A percentile compares a stretch with the other conserved stretches of the same genome.
Conservation (phyloP, 345 rosid species). For the Carallia pectinifolia region DNA sequence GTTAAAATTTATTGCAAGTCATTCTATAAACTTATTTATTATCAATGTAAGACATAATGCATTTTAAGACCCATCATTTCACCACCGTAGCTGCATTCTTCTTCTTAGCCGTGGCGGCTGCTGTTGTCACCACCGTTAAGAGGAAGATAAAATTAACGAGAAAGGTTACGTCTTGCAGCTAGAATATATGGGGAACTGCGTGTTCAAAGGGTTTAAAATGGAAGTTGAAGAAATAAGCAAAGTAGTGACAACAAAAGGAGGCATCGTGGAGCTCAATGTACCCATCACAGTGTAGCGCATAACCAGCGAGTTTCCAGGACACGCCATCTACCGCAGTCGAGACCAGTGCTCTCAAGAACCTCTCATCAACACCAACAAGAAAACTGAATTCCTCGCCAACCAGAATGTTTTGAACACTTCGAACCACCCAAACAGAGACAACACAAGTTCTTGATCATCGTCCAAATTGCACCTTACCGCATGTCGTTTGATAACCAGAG, state of each 20-base stretch:
- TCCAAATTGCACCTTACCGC: conserved; percentile 1
- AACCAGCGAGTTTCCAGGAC: too few species aligned
- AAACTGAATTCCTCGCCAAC: background rate
- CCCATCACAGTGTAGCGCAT: too few species aligned
- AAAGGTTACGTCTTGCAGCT: background rate
- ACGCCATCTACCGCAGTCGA: conserved; percentile 33
- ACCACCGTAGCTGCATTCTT: background rate
- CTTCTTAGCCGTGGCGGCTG: background rate
- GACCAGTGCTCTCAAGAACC: conserved; percentile 40
- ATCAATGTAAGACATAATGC: too few species aligned
- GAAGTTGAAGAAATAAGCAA: too few species aligned
- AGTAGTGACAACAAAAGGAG: too few species aligned
- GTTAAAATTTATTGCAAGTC: too few species aligned
- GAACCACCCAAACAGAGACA: background rate
- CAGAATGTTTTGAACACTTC: background rate
- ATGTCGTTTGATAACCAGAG: too few species aligned
- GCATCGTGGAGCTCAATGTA: too few species aligned
- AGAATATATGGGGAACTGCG: conserved; percentile 65
- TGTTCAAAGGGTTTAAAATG: conserved; percentile 40
- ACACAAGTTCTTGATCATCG: conserved; percentile 15
- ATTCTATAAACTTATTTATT: too few species aligned
- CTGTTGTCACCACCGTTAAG: background rate
- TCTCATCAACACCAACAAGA: conserved; percentile 19
- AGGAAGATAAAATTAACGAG: background rate
- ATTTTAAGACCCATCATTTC: background rate